Evolutionary conservation across 805 yeast genomes (phyloP).

Genomic region (Candida maesae): DNA sequence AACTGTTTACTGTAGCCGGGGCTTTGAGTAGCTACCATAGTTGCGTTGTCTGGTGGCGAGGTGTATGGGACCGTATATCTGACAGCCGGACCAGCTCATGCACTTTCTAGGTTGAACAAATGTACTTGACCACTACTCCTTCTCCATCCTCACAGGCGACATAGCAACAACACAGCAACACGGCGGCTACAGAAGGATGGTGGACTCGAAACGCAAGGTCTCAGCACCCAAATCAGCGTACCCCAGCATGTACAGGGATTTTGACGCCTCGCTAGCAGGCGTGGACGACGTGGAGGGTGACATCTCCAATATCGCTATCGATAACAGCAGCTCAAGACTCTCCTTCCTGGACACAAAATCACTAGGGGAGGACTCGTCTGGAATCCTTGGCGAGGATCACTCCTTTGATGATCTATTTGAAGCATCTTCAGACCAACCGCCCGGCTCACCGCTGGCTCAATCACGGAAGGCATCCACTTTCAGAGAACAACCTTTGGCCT

Average conservation of each 20-base stretch:
- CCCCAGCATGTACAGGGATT: conserved; percentile 18
- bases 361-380: neutral
- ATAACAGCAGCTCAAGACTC: neutral
- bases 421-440: neutral
- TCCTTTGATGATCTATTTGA: conserved; percentile 22
- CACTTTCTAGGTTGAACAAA: too few relatives aligned
- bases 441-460: conserved; percentile 8
- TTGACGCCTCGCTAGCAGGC: conserved; percentile 18
- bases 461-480: conserved; percentile 18
- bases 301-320: conserved; percentile 18
- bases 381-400: conserved; percentile 1
- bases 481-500: conserved; percentile 10
- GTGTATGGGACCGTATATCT: too few relatives aligned
- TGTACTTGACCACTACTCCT: too few relatives aligned
- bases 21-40: too few relatives aligned
- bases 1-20: too few relatives aligned
- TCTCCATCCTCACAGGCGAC: neutral
- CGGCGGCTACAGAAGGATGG: too few relatives aligned
- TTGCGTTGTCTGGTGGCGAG: too few relatives aligned
- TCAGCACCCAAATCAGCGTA: conserved; percentile 23
- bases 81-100: too few relatives aligned
- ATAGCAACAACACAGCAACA: neutral
- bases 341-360: neutral
- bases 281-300: conserved; percentile 26
- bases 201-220: conserved; percentile 1